Conservation (phyloP, 768 basidiomycete genomes). For the Boletellus emodensis region DNA sequence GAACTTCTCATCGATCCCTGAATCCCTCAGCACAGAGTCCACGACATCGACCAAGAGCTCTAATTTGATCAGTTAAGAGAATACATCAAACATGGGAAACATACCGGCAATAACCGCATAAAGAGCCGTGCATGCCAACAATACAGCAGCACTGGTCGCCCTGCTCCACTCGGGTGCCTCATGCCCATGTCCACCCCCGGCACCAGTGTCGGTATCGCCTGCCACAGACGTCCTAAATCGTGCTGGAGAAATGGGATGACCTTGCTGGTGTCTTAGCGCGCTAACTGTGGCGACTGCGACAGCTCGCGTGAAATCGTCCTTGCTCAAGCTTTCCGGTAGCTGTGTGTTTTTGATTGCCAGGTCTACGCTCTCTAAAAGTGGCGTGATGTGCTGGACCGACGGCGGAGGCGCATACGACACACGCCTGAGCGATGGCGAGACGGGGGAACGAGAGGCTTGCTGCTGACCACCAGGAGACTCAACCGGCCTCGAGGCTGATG, state of each 20-base stretch:
- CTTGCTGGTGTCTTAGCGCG: constrained; percentile 78
- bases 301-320: constrained; percentile 89
- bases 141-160: constrained; percentile 80
- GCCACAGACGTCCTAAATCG: constrained; percentile 41
- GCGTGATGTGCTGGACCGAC: constrained; percentile 43
- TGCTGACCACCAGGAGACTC: constrained; percentile 21
- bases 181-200: constrained; percentile 66
- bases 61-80: constrained; percentile 29
- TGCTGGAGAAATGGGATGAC: constrained; percentile 45
- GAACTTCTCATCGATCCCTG: constrained; percentile 96
- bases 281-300: constrained; percentile 93
- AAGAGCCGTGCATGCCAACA: constrained; percentile 84
- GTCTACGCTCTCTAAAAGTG: constrained; percentile 75
- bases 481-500: constrained; percentile 30
- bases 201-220: constrained; percentile 40
- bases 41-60: constrained; percentile 95
- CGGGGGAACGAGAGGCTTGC: constrained; percentile 21
- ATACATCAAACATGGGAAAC: constrained; percentile 22
- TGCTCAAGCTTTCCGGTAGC: constrained; percentile 62
- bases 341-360: constrained; percentile 62
- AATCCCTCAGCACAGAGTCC: constrained; percentile 85
- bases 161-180: constrained; percentile 98
- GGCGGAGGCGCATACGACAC: constrained; percentile 52
- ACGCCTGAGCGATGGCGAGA: constrained; percentile 47
- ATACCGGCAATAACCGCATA: constrained; percentile 95